These are phyloP conservation scores for Aspergillus eucalypticola DNA, from an alignment of 2,329 filamentous ascomycete species.

Conservation along the genomic window DNA sequence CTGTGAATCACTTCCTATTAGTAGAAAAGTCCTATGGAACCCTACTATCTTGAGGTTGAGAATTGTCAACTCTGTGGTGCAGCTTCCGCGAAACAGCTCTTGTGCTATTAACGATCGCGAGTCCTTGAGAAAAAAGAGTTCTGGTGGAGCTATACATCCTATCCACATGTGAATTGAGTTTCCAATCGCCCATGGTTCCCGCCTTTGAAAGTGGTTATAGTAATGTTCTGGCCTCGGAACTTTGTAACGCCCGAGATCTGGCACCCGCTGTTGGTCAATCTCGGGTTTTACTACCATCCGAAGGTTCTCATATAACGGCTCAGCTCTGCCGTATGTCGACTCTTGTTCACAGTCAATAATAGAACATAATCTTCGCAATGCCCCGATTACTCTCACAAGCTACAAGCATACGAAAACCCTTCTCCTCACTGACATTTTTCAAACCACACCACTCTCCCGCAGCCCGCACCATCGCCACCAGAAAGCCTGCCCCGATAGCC, in stretches of 20 bases:
- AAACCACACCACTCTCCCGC: neutral
- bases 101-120: too few species aligned
- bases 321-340: neutral
- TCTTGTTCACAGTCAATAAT: too few species aligned
- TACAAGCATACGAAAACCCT: neutral
- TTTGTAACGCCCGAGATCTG: neutral
- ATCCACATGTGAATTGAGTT: too few species aligned
- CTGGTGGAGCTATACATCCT: too few species aligned
- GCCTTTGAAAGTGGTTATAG: too few species aligned
- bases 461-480: neutral
- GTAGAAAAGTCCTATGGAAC: too few species aligned
- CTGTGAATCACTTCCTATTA: too few species aligned
- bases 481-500: constrained; percentile 15
- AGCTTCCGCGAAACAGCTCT: too few species aligned
- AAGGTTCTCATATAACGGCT: neutral
- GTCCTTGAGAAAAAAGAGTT: too few species aligned
- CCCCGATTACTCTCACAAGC: neutral
- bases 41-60: too few species aligned
- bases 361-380: neutral
- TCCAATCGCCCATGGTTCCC: too few species aligned
- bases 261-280: neutral
- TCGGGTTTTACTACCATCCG: neutral
- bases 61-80: too few species aligned
- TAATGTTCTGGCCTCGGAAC: neutral
- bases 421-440: neutral